Conservation (phyloP, 108 stramenopile species). For the Craspedostauros australis region DNA sequence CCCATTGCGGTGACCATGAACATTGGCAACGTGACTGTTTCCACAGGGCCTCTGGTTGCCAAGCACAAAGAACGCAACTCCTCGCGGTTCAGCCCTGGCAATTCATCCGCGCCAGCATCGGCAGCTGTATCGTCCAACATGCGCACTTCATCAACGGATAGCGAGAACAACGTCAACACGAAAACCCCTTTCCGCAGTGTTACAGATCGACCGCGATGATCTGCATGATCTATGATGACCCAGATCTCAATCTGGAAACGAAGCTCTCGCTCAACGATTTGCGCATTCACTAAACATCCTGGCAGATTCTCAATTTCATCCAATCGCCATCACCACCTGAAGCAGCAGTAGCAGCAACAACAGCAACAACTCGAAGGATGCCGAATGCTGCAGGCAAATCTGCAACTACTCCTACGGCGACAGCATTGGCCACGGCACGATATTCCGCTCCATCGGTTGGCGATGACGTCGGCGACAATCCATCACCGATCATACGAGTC, state of each 20-base stretch:
- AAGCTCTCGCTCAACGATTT: slow-evolving; percentile 29
- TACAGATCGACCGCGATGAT: slow-evolving; percentile 19
- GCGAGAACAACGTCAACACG: too few species aligned
- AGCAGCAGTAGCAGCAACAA: not conserved
- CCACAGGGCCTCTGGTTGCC: slow-evolving; percentile 69
- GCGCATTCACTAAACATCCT: slow-evolving; percentile 53
- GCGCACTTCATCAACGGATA: too few species aligned
- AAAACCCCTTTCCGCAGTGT: slow-evolving; percentile 29
- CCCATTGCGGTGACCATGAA: too few species aligned
- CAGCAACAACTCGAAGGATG: too few species aligned
- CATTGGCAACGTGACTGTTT: too few species aligned
- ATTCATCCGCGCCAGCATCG: not conserved
- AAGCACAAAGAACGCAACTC: slow-evolving; percentile 69
- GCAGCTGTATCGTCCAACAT: slow-evolving; percentile 2
- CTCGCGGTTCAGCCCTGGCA: slow-evolving; percentile 44
- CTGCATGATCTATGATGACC: slow-evolving; percentile 28
- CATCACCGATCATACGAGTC: slow-evolving; percentile 66
- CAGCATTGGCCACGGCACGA: not conserved
- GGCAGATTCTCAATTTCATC: slow-evolving; percentile 67
- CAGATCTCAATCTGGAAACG: slow-evolving; percentile 23
- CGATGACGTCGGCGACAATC: too few species aligned
- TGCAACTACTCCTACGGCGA: not conserved
- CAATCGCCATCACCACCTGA: not conserved
- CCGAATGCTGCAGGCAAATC: too few species aligned
- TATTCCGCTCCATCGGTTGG: too few species aligned